These are phyloP conservation scores for Hordeum vulgare DNA, from an alignment of 176 grass and related monocot genomes.

Conservation along the genomic window MorexV3_pseudomolecules_assembly NC_058519.1:205581377-205581876, in stretches of 20 bases:
- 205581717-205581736: slow-evolving; percentile 85
- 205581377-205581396: slow-evolving; percentile 59
- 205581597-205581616: slow-evolving; percentile 53
- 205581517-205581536: slow-evolving; percentile 50
- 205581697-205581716: slow-evolving; percentile 68
- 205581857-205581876: not conserved
- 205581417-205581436: slow-evolving; percentile 67
- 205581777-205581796: slow-evolving; percentile 1
- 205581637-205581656: slow-evolving; percentile 76
- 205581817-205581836: not conserved
- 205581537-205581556: slow-evolving; percentile 81
- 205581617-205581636: slow-evolving; percentile 67
- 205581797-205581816: not conserved
- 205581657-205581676: slow-evolving; percentile 85
- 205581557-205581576: slow-evolving; percentile 78
- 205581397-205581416: slow-evolving; percentile 79
- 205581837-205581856: not conserved
- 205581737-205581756: slow-evolving; percentile 85
- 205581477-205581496: slow-evolving; percentile 74
- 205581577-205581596: slow-evolving; percentile 39
- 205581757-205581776: slow-evolving; percentile 3
- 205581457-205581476: slow-evolving; percentile 17
- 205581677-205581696: slow-evolving; percentile 65
- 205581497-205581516: slow-evolving; percentile 90
- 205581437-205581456: slow-evolving; percentile 76